Conservation (phyloP, 768 basidiomycete genomes). For the Termitomyces sp. region DNA sequence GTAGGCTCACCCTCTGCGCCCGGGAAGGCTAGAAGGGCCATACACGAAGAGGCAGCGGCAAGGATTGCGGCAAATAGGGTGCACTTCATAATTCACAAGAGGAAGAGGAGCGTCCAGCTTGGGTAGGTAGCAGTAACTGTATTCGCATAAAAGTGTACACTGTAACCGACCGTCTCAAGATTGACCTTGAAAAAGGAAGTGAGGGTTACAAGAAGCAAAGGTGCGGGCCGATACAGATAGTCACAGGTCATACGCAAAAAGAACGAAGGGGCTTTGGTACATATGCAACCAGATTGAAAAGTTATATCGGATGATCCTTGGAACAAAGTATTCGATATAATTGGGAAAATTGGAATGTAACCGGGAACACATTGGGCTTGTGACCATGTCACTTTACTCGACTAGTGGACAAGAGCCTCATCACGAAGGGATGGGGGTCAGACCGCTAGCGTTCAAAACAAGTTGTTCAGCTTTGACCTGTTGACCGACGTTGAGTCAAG, state of each 20-base stretch:
- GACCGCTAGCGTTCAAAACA: neutral
- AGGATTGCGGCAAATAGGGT: constrained; percentile 4
- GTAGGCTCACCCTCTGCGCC: constrained; percentile 27
- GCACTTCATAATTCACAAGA: constrained; percentile 10
- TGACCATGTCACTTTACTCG: neutral
- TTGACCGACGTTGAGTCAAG: no score
- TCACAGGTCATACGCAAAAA: constrained; percentile 6
- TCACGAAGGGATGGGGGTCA: neutral
- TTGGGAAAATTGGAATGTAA: neutral
- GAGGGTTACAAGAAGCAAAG: neutral
- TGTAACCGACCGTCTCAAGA: constrained; percentile 13
- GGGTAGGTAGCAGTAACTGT: neutral
- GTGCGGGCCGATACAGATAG: constrained; percentile 9
- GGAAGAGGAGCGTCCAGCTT: neutral
- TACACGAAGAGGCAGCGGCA: constrained; percentile 15
- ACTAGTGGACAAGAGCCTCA: no score
- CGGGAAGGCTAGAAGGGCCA: constrained; percentile 29
- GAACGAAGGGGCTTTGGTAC: neutral
- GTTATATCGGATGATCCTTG: neutral
- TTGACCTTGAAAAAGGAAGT: neutral
- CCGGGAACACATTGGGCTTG: neutral
- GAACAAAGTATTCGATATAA: neutral
- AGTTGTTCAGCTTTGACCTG: no score
- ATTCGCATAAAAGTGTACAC: neutral
- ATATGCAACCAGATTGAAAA: neutral